A percentile compares a stretch with the other conserved stretches of the same genome.
Conservation (phyloP, 768 basidiomycete genomes). For the Termitomyces sp. region DNA sequence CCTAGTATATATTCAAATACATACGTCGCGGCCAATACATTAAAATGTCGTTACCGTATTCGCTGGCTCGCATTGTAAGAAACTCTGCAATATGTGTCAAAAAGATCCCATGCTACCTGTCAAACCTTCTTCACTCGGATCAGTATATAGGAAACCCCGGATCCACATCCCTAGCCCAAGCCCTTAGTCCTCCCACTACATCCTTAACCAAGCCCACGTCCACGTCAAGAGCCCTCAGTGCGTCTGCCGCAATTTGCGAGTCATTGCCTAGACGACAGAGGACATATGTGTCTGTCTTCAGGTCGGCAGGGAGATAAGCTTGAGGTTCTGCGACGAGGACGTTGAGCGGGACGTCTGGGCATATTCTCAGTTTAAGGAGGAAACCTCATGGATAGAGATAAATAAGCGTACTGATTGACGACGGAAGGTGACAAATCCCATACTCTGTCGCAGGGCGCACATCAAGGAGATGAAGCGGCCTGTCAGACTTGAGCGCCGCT, state of each 20-base stretch:
- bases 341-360: conserved; percentile 61
- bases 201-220: conserved; percentile 45
- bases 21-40: no score
- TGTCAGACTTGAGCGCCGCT: conserved; percentile 24
- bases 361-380: not conserved
- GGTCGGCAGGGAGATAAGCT: conserved; percentile 27
- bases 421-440: conserved; percentile 78
- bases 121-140: conserved; percentile 3
- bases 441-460: conserved; percentile 78
- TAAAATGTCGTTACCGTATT: no score
- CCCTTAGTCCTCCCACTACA: conserved; percentile 75
- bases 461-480: conserved; percentile 54
- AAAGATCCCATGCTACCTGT: not conserved
- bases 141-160: conserved; percentile 76
- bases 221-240: conserved; percentile 36
- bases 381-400: not conserved
- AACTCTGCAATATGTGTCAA: not conserved
- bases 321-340: conserved; percentile 58
- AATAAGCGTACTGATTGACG: conserved; percentile 54
- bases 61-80: not conserved
- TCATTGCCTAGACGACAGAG: conserved; percentile 92
- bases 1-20: no score
- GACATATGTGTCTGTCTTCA: conserved; percentile 40
- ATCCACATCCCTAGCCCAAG: conserved; percentile 78
- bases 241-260: conserved; percentile 80